phyloP scores from a whole-genome alignment of 1,284 basidiomycete genomes.

The Fomitiporia mediterranea region DNA sequence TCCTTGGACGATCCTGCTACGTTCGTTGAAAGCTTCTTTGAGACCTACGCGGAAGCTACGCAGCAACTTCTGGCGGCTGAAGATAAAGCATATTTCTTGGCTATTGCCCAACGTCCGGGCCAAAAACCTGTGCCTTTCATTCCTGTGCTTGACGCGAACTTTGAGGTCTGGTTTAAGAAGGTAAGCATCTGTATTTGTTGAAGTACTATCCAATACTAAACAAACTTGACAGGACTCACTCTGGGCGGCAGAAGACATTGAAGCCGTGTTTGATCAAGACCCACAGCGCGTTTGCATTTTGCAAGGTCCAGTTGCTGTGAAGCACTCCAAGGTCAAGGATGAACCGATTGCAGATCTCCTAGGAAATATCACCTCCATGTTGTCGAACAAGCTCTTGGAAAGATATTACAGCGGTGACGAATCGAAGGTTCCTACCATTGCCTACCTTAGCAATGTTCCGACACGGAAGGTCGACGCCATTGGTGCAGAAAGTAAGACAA shows the following conservation, averaged over 20 bases:
- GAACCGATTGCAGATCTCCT: slow-evolving; percentile 92
- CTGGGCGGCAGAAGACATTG: slow-evolving; percentile 98
- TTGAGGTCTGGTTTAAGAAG: slow-evolving; percentile 99
- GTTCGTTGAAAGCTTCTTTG: slow-evolving; percentile 84
- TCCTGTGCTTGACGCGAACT: slow-evolving; percentile 88
- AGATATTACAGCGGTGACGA: slow-evolving; percentile 78
- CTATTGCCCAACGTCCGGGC: slow-evolving; percentile 89
- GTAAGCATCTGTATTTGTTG: slow-evolving; percentile 36
- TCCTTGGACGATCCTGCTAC: slow-evolving; percentile 78
- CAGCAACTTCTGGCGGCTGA: slow-evolving; percentile 91
- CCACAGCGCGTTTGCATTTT: slow-evolving; percentile 97
- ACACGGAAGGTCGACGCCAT: slow-evolving; percentile 30
- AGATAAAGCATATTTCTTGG: slow-evolving; percentile 93
- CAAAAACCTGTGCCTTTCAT: slow-evolving; percentile 99
- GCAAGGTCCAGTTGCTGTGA: slow-evolving; percentile 93
- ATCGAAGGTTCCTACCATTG: slow-evolving; percentile 74
- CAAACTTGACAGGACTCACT: slow-evolving; percentile 73
- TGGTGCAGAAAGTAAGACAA: slow-evolving; percentile 46
- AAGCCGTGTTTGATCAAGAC: slow-evolving; percentile 97
- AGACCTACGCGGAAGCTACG: slow-evolving; percentile 76
- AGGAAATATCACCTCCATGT: slow-evolving; percentile 77
- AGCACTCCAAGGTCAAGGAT: slow-evolving; percentile 84
- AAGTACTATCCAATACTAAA: neutral
- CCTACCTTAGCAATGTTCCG: slow-evolving; percentile 76
- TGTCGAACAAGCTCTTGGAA: slow-evolving; percentile 80